These are phyloP conservation scores for Colletotrichum lindemuthianum DNA, from an alignment of 2,329 filamentous ascomycete species.

Conservation along the genomic window DNA sequence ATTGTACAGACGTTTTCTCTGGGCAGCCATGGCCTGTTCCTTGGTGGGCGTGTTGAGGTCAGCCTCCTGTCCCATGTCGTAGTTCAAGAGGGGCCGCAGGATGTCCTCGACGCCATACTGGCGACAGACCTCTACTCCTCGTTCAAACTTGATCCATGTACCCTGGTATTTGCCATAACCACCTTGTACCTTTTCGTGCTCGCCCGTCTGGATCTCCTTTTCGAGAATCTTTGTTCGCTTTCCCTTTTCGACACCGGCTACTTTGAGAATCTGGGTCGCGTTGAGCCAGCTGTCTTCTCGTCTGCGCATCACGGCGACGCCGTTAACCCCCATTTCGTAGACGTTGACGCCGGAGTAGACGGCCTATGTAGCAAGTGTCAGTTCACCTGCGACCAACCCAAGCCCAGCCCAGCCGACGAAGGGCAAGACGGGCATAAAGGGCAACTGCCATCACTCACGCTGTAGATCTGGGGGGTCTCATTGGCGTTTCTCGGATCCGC, in stretches of 20 bases:
- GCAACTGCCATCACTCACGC: constrained; percentile 53
- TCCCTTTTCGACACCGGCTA: constrained; percentile 96
- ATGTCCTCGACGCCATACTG: constrained; percentile 82
- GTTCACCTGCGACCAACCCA: neutral
- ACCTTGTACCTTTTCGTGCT: constrained; percentile 98
- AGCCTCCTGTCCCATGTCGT: constrained; percentile 82
- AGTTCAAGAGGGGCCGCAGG: constrained; percentile 78
- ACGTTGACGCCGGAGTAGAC: constrained; percentile 96
- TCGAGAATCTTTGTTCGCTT: constrained; percentile 98
- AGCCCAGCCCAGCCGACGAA: neutral
- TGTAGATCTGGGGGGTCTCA: constrained; percentile 69
- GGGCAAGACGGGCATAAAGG: neutral
- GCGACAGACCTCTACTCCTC: constrained; percentile 90
- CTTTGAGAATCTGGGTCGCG: constrained; percentile 97
- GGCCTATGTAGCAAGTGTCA: constrained; percentile 58
- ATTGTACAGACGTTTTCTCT: constrained; percentile 92
- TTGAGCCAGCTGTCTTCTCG: constrained; percentile 97
- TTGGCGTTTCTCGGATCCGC: constrained; percentile 46
- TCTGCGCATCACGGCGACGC: constrained; percentile 93
- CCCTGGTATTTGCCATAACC: constrained; percentile 99
- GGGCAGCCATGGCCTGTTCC: constrained; percentile 97
- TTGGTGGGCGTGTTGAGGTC: constrained; percentile 95
- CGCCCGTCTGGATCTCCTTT: constrained; percentile 95
- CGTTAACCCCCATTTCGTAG: constrained; percentile 98
- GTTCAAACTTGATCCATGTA: constrained; percentile 96